These are phyloP conservation scores for Rubia yunnanensis DNA, from an alignment of 257 asterid genomes.

Conservation along the genomic window DNA sequence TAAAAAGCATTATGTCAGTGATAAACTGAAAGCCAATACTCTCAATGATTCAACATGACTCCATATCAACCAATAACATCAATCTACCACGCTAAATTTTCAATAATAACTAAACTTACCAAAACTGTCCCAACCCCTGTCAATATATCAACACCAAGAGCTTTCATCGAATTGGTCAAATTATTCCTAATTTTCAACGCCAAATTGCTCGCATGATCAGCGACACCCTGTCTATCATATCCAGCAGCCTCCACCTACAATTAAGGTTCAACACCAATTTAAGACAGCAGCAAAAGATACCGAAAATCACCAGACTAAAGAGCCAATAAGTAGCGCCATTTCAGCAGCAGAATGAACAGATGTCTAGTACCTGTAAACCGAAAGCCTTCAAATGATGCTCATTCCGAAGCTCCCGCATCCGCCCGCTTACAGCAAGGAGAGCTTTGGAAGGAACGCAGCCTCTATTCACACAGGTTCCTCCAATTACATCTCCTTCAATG, in stretches of 20 bases:
- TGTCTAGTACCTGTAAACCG: constrained; percentile 63
- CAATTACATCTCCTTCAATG: constrained; percentile 78
- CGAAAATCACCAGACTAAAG: background rate
- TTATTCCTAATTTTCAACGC: constrained; percentile 82
- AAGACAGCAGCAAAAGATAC: constrained; percentile 4
- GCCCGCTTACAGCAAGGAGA: constrained; percentile 84
- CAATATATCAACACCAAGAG: constrained; percentile 94
- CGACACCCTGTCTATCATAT: constrained; percentile 87
- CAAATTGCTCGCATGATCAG: constrained; percentile 87
- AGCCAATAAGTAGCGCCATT: background rate
- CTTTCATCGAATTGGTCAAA: constrained; percentile 82
- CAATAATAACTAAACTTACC: constrained; percentile 35
- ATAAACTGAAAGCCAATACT: background rate
- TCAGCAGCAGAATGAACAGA: background rate
- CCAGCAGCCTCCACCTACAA: constrained; percentile 84
- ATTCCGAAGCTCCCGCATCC: constrained; percentile 85
- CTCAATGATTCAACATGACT: background rate
- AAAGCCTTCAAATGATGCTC: constrained; percentile 81
- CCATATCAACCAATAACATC: background rate
- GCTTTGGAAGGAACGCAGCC: constrained; percentile 94
- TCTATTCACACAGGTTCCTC: constrained; percentile 90
- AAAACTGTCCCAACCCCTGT: constrained; percentile 76
- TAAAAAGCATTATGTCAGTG: background rate
- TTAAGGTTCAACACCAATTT: constrained; percentile 12
- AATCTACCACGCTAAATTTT: background rate